Evolutionary conservation across 2,329 filamentous ascomycete species (phyloP), one percentile per base, ranked within the genome.

Genomic region (Ophiosphaerella korrae): DNA sequence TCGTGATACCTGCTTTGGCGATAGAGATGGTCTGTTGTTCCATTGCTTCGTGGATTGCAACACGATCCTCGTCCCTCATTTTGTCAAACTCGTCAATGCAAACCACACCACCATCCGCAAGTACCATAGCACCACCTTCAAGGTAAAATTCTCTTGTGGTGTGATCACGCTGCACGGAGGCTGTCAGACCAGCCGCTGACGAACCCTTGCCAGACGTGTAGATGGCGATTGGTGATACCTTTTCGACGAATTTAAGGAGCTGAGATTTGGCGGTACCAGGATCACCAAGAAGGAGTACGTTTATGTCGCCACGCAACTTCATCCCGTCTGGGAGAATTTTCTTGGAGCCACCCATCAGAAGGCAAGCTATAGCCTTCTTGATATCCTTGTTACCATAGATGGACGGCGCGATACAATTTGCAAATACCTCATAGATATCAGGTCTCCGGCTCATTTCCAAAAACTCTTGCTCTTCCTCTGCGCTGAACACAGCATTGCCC

Each of bases 11-110:
- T 0, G 94, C 94, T 77, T 99, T 97, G 58, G 94, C 94, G 64
- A 99, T 97, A 9, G 94, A 97, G 54, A 99, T 99, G 0, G 94
- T 99, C 75, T 99, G 94, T 77, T 99, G 94, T 73, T 99, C 94
- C 94, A 99, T 99, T 51, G 94, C 94, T 83, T 99, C 94, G 81
- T 99, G 94, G 61, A 99, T 99, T 2, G 94, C 94, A 6, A 97
- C 94, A 63, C 94, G 85, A 66, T 99, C 94, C 74, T 99, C 94
- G 71, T 99, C 94, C 56, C 94, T 84, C 94, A 99, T 99, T 81
- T 99, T 99, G 79, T 99, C 94, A 70, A 99, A 99, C 76, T 99
- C 94, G 70, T 99, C 94, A 64, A 99, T 99, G 75, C 94, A 97
- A 8, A 97, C 94, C 1, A 97, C 93, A 64, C 94, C 94, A 2